phyloP scores from a whole-genome alignment of 2,329 filamentous ascomycete genomes.

The Phoma herbarum region DNA sequence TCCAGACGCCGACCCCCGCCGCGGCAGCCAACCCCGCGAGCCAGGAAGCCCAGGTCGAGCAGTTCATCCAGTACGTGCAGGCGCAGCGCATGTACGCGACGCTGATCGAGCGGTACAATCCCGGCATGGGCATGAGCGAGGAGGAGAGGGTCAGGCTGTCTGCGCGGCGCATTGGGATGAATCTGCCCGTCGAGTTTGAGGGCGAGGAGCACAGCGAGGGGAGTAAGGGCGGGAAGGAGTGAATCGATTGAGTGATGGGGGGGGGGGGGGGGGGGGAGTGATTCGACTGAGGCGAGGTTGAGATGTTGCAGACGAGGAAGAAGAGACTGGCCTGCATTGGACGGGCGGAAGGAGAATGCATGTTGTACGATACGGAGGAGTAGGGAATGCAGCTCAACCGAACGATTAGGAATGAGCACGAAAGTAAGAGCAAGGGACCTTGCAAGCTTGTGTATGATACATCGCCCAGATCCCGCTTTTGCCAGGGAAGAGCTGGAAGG shows the following conservation, averaged over 20 bases:
- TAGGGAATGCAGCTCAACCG: too few species aligned
- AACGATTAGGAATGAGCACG: too few species aligned
- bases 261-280: too few species aligned
- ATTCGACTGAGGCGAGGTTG: too few species aligned
- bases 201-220: conserved; percentile 10
- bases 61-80: conserved; percentile 80
- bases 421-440: too few species aligned
- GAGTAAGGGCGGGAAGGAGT: background rate
- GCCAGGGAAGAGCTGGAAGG: too few species aligned
- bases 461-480: too few species aligned
- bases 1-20: background rate
- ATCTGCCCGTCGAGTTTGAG: conserved; percentile 74
- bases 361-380: background rate
- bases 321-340: too few species aligned
- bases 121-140: conserved; percentile 87
- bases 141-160: conserved; percentile 83
- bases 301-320: too few species aligned
- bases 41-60: conserved; percentile 68
- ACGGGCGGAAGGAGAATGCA: background rate
- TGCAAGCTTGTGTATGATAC: too few species aligned
- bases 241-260: background rate
- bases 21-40: conserved; percentile 11
- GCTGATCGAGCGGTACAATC: conserved; percentile 91
- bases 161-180: conserved; percentile 87
- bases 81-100: conserved; percentile 86